Evolutionary conservation across 495 filamentous ascomycete species (phyloP), one percentile per base, ranked within the genome.

Genomic region (Talaromyces trachyspermus): DNA sequence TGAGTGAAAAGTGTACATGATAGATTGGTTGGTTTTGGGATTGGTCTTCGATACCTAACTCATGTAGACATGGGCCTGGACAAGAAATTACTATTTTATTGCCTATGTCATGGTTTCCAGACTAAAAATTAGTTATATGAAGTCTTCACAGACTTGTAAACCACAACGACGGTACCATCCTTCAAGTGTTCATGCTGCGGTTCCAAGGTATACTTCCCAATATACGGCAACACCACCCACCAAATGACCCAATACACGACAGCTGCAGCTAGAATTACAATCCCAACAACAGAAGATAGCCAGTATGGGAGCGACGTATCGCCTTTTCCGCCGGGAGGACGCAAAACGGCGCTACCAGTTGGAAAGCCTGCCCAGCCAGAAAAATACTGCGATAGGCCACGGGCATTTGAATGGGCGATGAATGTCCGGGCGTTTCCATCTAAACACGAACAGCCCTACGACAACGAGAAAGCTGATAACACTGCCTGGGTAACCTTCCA

Each of bases 401-500:
- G 79, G 86, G 1, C 79, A 80, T 45, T 73, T 75, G 61, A 81
- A 88, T 0, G 83, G 77, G 12, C 80, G 62, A 25, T 74, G 73
- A 8, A 81, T 51, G 36, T 83, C 66, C 10, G 75, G 74, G 20
- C 74, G 57, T 24, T 68, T 72, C 56, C 65, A 73, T 5, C 83
- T 72, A 8, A 87, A 74, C 59, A 72, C 74, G 18, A 87, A 62
- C 0, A 85, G 58, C 0, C 83, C 83, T 19, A 78, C 41, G 0
- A 77, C 71, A 7, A 73, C 70, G 0, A 80, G 73, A 10, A 86
- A 57, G 5, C 70, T 69, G 35, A 78, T 75, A 43, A 84, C 63
- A 43, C 81, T 76, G 2, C 65, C 70, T 0, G 82, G 78, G 55
- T 86, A 88, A 0, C 79, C 81, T 50, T 83, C 79, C 0, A 85